Evolutionary conservation across 441 rosid species (phyloP).

Genomic region (Brassica hybrid): DNA sequence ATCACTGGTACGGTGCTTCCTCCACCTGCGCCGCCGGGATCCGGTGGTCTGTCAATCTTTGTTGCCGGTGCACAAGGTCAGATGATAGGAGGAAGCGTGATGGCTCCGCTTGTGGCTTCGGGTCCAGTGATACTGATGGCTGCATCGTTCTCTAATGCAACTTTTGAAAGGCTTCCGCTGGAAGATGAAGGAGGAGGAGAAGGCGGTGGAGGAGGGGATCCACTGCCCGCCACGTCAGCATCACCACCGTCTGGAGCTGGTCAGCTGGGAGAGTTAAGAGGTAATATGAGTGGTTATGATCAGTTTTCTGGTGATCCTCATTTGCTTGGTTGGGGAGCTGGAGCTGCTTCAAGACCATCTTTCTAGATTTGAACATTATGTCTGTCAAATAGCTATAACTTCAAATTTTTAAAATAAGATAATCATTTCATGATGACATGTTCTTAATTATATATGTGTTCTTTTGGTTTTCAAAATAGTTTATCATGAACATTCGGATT

Average conservation of each 20-base stretch:
- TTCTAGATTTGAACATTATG: constrained; percentile 34
- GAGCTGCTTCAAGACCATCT: constrained; percentile 39
- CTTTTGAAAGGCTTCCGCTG: too few species aligned
- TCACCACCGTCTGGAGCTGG: constrained; percentile 45
- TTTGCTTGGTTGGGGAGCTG: constrained; percentile 41
- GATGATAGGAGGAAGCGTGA: too few species aligned
- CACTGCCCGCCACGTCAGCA: constrained; percentile 48
- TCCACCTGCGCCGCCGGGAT: too few species aligned
- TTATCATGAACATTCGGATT: too few species aligned
- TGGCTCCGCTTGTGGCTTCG: too few species aligned
- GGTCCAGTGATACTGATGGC: too few species aligned
- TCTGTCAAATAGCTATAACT: constrained; percentile 9
- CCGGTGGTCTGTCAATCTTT: too few species aligned
- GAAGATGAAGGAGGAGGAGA: constrained; percentile 6
- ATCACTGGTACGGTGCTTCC: too few species aligned
- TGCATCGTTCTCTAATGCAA: too few species aligned
- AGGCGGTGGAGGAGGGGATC: constrained; percentile 28
- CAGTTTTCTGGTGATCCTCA: constrained; percentile 41
- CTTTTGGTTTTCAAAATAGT: neutral
- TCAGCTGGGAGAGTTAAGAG: constrained; percentile 33
- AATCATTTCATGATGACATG: constrained; percentile 18
- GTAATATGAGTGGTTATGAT: constrained; percentile 43
- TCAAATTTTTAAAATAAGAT: constrained; percentile 4
- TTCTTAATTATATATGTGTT: constrained; percentile 2
- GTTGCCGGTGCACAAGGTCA: too few species aligned